Conservation (phyloP, 441 rosid species). For the Macaranga tanarius region DNA sequence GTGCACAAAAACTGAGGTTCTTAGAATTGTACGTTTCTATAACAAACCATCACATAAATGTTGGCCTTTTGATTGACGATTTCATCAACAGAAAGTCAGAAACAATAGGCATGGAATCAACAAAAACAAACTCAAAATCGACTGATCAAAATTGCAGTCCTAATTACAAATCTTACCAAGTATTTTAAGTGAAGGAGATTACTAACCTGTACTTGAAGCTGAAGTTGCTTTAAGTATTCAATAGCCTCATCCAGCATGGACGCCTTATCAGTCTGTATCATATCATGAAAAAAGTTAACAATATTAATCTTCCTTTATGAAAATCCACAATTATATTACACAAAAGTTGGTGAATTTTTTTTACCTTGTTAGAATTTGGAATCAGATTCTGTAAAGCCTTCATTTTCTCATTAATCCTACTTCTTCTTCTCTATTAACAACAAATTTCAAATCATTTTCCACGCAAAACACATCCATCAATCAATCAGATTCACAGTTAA, state of each 20-base stretch:
- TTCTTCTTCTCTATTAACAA: slow-evolving; percentile 72
- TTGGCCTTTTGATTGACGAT: neutral
- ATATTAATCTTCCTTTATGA: slow-evolving; percentile 6
- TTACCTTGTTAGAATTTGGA: slow-evolving; percentile 92
- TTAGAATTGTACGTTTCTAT: neutral
- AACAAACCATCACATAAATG: neutral
- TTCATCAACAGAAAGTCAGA: neutral
- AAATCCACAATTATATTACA: neutral
- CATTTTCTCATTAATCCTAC: slow-evolving; percentile 94
- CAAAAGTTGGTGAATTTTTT: neutral
- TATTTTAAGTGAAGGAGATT: slow-evolving; percentile 5
- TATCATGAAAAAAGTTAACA: slow-evolving; percentile 6
- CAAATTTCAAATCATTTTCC: slow-evolving; percentile 11
- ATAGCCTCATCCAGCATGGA: slow-evolving; percentile 90
- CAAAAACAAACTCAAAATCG: neutral
- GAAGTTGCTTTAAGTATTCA: slow-evolving; percentile 81
- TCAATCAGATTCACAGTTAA: neutral
- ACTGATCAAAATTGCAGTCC: neutral
- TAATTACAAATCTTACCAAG: neutral
- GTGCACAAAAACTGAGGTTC: neutral
- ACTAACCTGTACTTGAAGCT: slow-evolving; percentile 80
- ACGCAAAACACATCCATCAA: neutral
- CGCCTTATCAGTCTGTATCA: slow-evolving; percentile 72
- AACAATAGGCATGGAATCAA: neutral
- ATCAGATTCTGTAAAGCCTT: slow-evolving; percentile 86